Percentiles rank a stretch among this genome's conserved stretches.
phyloP scores from a whole-genome alignment of 2,329 filamentous ascomycete genomes.

The Xylaria sp. region DNA sequence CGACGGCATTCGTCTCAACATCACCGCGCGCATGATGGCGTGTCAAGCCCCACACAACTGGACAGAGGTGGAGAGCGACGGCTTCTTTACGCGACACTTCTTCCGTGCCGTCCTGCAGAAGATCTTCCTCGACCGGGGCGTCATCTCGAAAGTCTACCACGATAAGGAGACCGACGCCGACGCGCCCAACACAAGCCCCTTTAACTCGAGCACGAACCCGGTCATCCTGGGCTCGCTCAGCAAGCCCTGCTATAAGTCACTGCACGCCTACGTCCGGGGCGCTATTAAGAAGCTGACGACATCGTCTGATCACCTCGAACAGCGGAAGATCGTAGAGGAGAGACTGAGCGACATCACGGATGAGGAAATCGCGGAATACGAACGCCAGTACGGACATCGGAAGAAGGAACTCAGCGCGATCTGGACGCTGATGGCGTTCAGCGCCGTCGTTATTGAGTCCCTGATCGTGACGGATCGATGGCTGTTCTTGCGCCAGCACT shows the following conservation, averaged over 20 bases:
- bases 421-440: conserved; percentile 96
- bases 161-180: conserved; percentile 27
- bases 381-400: conserved; percentile 54
- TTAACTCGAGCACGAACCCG: conserved; percentile 62
- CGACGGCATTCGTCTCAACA: conserved; percentile 76
- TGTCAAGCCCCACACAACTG: conserved; percentile 94
- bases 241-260: conserved; percentile 72
- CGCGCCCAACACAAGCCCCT: conserved; percentile 35
- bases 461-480: conserved; percentile 87
- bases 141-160: conserved; percentile 59
- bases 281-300: conserved; percentile 69
- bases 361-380: conserved; percentile 69
- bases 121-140: conserved; percentile 80
- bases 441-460: conserved; percentile 81
- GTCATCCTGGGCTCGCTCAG: conserved; percentile 81
- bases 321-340: conserved; percentile 54
- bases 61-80: conserved; percentile 72
- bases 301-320: conserved; percentile 49
- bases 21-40: conserved; percentile 97
- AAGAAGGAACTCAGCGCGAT: conserved; percentile 80
- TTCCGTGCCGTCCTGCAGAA: conserved; percentile 86
- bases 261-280: conserved; percentile 72
- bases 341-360: conserved; percentile 67
- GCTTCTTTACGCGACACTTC: conserved; percentile 89
- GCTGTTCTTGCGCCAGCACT: conserved; percentile 76